Evolutionary conservation across 2,329 filamentous ascomycete species (phyloP).

Genomic region (Neoarthrinium moseri): DNA sequence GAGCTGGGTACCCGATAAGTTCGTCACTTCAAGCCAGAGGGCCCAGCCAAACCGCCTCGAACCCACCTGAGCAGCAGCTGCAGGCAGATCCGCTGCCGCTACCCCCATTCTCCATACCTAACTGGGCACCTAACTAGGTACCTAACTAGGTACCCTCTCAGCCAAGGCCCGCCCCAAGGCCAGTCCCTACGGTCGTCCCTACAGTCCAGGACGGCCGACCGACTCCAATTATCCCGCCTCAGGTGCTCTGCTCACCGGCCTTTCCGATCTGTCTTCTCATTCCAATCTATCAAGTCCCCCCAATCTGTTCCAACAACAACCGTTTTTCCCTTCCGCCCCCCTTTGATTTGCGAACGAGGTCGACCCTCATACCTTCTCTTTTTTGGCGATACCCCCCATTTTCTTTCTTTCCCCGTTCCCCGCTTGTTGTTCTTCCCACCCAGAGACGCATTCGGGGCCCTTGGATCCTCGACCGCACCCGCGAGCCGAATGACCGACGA

Average conservation of each 20-base stretch:
- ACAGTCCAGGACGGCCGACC: not conserved
- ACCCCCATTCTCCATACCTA: too few relatives aligned
- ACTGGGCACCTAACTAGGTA: too few relatives aligned
- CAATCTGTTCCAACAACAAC: not conserved
- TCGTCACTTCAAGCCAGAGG: too few relatives aligned
- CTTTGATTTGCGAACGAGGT: constrained; percentile 3
- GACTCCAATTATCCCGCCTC: not conserved
- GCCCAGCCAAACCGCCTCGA: too few relatives aligned
- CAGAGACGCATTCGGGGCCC: constrained; percentile 5
- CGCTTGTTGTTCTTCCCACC: not conserved
- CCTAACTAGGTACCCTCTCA: too few relatives aligned
- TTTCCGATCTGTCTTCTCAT: constrained; percentile 1
- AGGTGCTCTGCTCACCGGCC: constrained; percentile 1
- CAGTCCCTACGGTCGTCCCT: not conserved
- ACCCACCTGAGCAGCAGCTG: too few relatives aligned
- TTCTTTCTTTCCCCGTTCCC: not conserved
- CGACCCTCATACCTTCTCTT: constrained; percentile 7
- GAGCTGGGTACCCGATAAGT: too few relatives aligned
- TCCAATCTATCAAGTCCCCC: not conserved
- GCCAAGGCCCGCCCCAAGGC: too few relatives aligned
- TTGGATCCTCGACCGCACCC: constrained; percentile 6
- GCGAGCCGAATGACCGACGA: constrained; percentile 11
- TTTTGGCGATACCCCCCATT: not conserved
- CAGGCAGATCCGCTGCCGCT: too few relatives aligned
- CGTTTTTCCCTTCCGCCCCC: not conserved